Evolutionary conservation across 208 protist species (phyloP), one percentile per base, ranked within the genome.

Genomic region (Naegleria lovaniensis): DNA sequence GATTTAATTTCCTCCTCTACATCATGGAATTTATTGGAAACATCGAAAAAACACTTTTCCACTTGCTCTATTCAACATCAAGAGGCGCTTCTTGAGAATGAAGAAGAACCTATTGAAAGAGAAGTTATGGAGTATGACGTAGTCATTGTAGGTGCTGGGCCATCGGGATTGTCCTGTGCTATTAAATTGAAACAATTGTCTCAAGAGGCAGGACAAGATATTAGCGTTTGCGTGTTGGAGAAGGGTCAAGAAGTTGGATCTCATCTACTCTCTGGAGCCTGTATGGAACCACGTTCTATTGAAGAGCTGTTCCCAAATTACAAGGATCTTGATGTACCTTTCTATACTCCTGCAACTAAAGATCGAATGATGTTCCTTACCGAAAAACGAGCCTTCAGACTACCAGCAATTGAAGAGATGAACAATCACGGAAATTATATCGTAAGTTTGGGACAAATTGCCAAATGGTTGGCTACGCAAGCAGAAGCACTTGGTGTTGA

Each of bases 241-340:
- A 99, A 99, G 92, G 98, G 95, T 13, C 96, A 96, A 59, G 97
- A 99, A 92, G 94, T 97, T 90, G 97, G 98, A 89, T 95, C 96
- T 15, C 98, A 99, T 94, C 99, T 97, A 0, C 93, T 99, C 40
- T 99, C 97, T 33, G 98, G 98, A 85, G 97, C 97, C 88, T 98
- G 98, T 43, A 91, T 99, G n/a, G 97, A 99, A 92, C 95, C 97
- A 41, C 94, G 93, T 51, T 94, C 97, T 15, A 93, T 99, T 0
- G 94, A 99, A 87, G 98, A 99, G 93, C 92, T 99, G 13, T 93
- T 99, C 11, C 98, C 98, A 4, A 96, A 98, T 89, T 99, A 97
- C 97, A 93, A 93, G 43, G 94, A 96, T 58, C 90, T 90, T 83
- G 92, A 92, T 75, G 83, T 95, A 25, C 96, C 97, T 40, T 91